Evolutionary conservation across 1,284 basidiomycete genomes (phyloP).

Genomic region (Marasmius sp.): DNA sequence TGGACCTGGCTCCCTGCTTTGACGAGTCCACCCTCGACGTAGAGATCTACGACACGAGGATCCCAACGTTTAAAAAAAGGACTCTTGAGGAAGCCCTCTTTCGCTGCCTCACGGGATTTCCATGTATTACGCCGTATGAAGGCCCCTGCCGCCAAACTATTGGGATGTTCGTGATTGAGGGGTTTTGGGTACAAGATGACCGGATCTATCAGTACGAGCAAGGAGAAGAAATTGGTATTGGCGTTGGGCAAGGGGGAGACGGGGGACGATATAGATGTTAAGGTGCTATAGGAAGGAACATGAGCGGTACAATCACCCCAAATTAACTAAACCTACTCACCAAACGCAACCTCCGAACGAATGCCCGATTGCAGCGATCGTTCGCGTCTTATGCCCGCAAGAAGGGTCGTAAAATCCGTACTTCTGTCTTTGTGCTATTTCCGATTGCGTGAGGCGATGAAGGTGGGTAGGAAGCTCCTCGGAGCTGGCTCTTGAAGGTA

Average conservation of each 20-base stretch:
- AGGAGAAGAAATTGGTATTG: constrained; percentile 69
- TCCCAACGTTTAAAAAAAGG: constrained; percentile 81
- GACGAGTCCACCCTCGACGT: constrained; percentile 67
- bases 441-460: constrained; percentile 39
- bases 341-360: constrained; percentile 77
- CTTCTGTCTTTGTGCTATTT: constrained; percentile 38
- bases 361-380: constrained; percentile 73
- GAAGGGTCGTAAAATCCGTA: constrained; percentile 38
- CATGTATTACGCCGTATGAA: constrained; percentile 66
- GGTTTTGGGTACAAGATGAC: constrained; percentile 46
- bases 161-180: constrained; percentile 11
- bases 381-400: constrained; percentile 27
- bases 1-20: constrained; percentile 29
- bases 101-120: constrained; percentile 65
- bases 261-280: constrained; percentile 4
- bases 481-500: constrained; percentile 42
- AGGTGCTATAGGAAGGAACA: constrained; percentile 1
- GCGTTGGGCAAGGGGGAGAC: constrained; percentile 55
- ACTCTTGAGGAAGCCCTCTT: constrained; percentile 46
- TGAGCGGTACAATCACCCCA: background rate
- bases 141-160: constrained; percentile 41
- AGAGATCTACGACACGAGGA: constrained; percentile 61
- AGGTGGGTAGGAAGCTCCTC: constrained; percentile 49
- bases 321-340: constrained; percentile 38
- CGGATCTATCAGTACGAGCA: constrained; percentile 81